Evolutionary conservation across 805 yeast species (phyloP).

Genomic region (Candida piceae): DNA sequence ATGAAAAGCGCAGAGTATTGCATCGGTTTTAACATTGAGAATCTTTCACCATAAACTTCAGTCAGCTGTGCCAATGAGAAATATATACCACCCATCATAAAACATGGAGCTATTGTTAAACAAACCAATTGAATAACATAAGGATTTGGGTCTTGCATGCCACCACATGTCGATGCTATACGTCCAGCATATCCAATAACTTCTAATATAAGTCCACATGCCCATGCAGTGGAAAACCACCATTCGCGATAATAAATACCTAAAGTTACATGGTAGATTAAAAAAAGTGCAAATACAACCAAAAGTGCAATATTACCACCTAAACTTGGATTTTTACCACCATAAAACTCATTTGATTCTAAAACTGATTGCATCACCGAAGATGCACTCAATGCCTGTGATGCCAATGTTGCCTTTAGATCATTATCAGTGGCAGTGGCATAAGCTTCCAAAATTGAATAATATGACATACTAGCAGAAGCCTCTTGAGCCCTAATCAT

Average conservation of each 20-base stretch:
- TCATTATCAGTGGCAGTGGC: conserved; percentile 1
- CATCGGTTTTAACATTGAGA: conserved; percentile 45
- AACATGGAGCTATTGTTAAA: conserved; percentile 69
- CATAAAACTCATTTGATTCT: conserved; percentile 21
- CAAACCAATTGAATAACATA: conserved; percentile 58
- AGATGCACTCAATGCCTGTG: conserved; percentile 14
- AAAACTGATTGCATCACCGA: conserved; percentile 20
- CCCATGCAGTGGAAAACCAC: conserved; percentile 57
- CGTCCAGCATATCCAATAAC: conserved; percentile 62
- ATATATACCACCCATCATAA: conserved; percentile 74
- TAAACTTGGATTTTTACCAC: conserved; percentile 39
- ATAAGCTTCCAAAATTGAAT: background rate
- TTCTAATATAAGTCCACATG: conserved; percentile 53
- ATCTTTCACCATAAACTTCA: conserved; percentile 50
- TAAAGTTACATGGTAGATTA: conserved; percentile 34
- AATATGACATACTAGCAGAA: conserved; percentile 1
- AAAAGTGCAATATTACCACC: conserved; percentile 53
- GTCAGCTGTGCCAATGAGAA: conserved; percentile 56
- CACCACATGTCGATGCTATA: conserved; percentile 33
- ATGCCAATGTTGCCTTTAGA: background rate
- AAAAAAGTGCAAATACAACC: conserved; percentile 43
- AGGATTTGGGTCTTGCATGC: conserved; percentile 26
- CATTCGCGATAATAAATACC: conserved; percentile 43
- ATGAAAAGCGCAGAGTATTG: conserved; percentile 57
- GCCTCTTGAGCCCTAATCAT: conserved; percentile 11